Evolutionary conservation across 2,329 filamentous ascomycete species (phyloP).

Genomic region (Epichloe sp.): DNA sequence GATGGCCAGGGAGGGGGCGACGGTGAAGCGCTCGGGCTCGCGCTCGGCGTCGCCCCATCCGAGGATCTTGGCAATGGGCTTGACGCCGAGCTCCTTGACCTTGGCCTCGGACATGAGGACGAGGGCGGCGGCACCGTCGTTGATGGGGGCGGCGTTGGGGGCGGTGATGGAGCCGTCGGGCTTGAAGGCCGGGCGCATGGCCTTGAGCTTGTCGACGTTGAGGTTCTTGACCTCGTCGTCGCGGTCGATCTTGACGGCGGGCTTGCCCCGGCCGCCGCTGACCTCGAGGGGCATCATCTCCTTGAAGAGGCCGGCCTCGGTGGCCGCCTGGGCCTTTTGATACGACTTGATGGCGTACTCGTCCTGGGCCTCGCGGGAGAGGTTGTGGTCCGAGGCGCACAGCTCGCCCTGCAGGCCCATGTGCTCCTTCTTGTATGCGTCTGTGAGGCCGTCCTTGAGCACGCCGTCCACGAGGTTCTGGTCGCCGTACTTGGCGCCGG

Average conservation of each 20-base stretch:
- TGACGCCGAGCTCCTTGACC: constrained; percentile 81
- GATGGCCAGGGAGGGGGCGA: constrained; percentile 82
- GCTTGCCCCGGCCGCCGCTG: constrained; percentile 80
- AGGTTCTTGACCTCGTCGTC: constrained; percentile 97
- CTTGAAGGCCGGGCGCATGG: constrained; percentile 74
- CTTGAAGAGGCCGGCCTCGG: constrained; percentile 67
- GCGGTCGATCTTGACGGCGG: constrained; percentile 60
- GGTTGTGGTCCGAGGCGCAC: constrained; percentile 70
- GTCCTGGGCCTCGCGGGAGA: constrained; percentile 79
- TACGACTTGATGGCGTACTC: constrained; percentile 93
- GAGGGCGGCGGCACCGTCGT: constrained; percentile 84
- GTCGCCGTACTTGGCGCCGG: constrained; percentile 87
- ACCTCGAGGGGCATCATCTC: constrained; percentile 90
- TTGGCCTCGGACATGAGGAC: constrained; percentile 91
- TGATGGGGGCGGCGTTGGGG: constrained; percentile 91
- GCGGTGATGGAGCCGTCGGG: constrained; percentile 84
- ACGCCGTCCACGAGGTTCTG: constrained; percentile 81
- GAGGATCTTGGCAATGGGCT: constrained; percentile 88
- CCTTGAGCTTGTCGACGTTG: constrained; percentile 68
- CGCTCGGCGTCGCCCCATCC: constrained; percentile 94
- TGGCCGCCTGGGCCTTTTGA: constrained; percentile 76
- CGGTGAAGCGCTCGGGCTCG: constrained; percentile 89
- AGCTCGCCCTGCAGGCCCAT: constrained; percentile 93
- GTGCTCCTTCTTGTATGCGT: constrained; percentile 91
- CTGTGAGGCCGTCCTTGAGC: constrained; percentile 85